A percentile compares a stretch with the other conserved stretches of the same genome.
phyloP scores from a whole-genome alignment of 139 green algal species.

The Bryopsis sp. region DNA sequence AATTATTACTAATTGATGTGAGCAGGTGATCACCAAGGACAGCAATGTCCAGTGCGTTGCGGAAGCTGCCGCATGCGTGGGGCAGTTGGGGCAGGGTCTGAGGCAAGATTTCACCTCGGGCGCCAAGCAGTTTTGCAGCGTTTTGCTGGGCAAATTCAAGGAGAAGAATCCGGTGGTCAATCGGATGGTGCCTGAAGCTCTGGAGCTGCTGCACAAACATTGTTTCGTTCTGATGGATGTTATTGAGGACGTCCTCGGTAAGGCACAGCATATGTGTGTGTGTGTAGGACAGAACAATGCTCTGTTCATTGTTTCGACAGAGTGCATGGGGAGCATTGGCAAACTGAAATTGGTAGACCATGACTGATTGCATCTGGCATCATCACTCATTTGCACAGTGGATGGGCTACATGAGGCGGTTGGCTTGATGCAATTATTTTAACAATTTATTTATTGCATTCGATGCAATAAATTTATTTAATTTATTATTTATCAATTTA shows the following conservation, averaged over 20 bases:
- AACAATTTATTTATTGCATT: too few relatives aligned
- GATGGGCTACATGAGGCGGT: too few relatives aligned
- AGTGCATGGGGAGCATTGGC: too few relatives aligned
- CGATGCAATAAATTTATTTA: too few relatives aligned
- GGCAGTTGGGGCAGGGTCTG: constrained; percentile 54
- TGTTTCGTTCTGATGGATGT: constrained; percentile 64
- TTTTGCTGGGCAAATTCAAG: constrained; percentile 78
- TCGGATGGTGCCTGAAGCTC: constrained; percentile 40
- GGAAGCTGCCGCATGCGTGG: constrained; percentile 52
- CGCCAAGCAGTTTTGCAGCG: constrained; percentile 34
- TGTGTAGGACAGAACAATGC: too few relatives aligned
- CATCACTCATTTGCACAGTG: too few relatives aligned
- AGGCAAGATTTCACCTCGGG: constrained; percentile 43
- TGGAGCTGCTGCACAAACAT: constrained; percentile 53
- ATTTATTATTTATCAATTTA: too few relatives aligned
- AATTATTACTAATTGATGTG: not conserved
- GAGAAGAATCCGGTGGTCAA: constrained; percentile 79
- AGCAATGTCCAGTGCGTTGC: constrained; percentile 66
- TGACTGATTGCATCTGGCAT: too few relatives aligned
- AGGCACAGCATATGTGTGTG: too few relatives aligned
- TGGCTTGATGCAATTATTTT: too few relatives aligned
- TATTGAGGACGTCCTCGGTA: constrained; percentile 43
- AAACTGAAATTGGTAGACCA: too few relatives aligned
- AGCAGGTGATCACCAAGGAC: constrained; percentile 63
- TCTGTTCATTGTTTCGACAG: too few relatives aligned